These are phyloP conservation scores for Syncephalastrum sp. DNA, from an alignment of 371 early-diverging fungal genomes.

Conservation along the genomic window DNA sequence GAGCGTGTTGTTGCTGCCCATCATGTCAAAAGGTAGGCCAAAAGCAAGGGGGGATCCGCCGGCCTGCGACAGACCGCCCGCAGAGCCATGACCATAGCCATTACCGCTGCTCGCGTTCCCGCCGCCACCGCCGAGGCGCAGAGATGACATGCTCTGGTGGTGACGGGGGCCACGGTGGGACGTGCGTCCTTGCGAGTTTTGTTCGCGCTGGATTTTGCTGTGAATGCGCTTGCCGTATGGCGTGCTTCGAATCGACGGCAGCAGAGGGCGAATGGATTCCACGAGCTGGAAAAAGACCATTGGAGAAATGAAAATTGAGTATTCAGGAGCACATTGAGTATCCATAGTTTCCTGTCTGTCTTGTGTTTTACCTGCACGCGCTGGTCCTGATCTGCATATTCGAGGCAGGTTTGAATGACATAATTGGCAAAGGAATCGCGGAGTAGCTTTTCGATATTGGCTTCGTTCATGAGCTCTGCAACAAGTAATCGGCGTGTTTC, in stretches of 20 bases:
- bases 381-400: conserved; percentile 81
- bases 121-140: conserved; percentile 1
- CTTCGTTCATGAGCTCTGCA: conserved; percentile 68
- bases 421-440: conserved; percentile 91
- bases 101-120: background rate
- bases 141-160: conserved; percentile 12
- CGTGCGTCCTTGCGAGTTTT: conserved; percentile 13
- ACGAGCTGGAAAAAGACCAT: conserved; percentile 44
- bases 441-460: conserved; percentile 70
- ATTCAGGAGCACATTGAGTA: background rate
- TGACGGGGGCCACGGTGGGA: conserved; percentile 10
- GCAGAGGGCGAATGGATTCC: conserved; percentile 74
- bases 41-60: conserved; percentile 11
- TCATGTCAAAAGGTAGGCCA: conserved; percentile 9
- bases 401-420: conserved; percentile 89
- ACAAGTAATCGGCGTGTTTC: conserved; percentile 69
- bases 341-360: background rate
- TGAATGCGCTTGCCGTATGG: conserved; percentile 89
- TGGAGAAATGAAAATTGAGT: background rate
- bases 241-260: conserved; percentile 80
- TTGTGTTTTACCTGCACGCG: conserved; percentile 51
- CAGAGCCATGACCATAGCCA: background rate
- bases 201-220: conserved; percentile 71
- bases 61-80: conserved; percentile 1
- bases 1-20: conserved; percentile 11